Conservation (phyloP, 2,329 filamentous ascomycete species). For the Aureobasidium musti region DNA sequence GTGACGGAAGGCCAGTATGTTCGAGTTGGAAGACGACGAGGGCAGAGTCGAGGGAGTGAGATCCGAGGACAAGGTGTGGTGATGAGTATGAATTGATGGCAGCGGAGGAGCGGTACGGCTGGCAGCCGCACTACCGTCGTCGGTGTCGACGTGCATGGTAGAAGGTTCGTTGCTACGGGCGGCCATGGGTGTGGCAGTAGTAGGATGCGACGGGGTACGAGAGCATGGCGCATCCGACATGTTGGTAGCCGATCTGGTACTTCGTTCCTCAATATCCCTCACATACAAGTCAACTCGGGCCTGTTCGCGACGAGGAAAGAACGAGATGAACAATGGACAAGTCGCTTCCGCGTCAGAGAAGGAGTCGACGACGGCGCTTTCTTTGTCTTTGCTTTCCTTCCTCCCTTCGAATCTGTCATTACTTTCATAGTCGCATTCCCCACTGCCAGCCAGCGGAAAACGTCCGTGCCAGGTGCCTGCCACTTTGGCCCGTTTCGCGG, state of each 20-base stretch:
- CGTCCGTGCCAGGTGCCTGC: constrained; percentile 23
- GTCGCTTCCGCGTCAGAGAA: constrained; percentile 7
- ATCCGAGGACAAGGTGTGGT: constrained; percentile 8
- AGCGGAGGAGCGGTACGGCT: constrained; percentile 3
- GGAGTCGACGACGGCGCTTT: not conserved
- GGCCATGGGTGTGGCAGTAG: not conserved
- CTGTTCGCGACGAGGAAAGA: not conserved
- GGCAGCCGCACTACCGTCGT: not conserved
- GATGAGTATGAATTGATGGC: constrained; percentile 20
- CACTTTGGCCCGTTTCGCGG: constrained; percentile 7
- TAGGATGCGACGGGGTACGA: not conserved
- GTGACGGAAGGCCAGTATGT: constrained; percentile 16
- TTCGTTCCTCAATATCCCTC: not conserved
- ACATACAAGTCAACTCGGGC: not conserved
- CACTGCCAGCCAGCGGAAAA: constrained; percentile 1
- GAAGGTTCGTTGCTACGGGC: not conserved
- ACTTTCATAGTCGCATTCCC: constrained; percentile 7
- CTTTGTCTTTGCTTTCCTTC: constrained; percentile 5
- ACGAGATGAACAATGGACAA: not conserved
- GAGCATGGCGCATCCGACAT: constrained; percentile 5
- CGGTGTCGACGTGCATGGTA: not conserved
- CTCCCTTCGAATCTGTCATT: constrained; percentile 1
- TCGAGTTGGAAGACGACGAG: constrained; percentile 10
- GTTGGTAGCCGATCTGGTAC: not conserved
- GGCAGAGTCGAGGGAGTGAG: not conserved